Evolutionary conservation across 805 yeast species (phyloP), one percentile per base, ranked within the genome.

Genomic region (Suhomyces sp.): DNA sequence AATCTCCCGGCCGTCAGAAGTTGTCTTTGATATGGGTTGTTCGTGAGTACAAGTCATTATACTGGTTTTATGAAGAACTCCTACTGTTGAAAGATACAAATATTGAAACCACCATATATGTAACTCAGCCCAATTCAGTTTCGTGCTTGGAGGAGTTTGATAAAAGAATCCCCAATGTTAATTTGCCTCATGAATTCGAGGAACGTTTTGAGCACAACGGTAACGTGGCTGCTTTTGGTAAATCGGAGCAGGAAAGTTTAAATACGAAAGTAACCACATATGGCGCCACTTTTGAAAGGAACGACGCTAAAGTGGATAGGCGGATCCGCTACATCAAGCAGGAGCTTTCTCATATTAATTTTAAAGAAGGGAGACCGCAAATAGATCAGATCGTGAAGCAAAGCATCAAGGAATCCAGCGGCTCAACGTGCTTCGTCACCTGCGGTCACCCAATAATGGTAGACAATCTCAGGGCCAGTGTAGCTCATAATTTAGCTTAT

Each of bases 21-120:
- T 41, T 72, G 27, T 77, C 79, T 51, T 73, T 88, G 49, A 67
- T 79, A 35, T 89, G 96, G 96, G 76, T 79, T 7, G 73, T 87
- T 8, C 73, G 85, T 50, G 81, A 83, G 35, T 70, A 74, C 53
- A 68, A 69, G 40, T 77, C 84, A 6, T 61, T 87, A 5, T 56
- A 60, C 15, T 79, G 84, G 83, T 79, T 80, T 52, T 62, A 65
- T 31, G 75, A 74, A 10, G 85, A 82, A 56, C 58, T 75, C 45
- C 55, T 51, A n/a, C 45, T 56, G 13, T 62, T 76, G 47, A 56
- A 61, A 22, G 51, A 53, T 6, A 55, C 65, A 8, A 60, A 62
- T n/a, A 64, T 75, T 24, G 62, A 67, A n/a, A 60, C 70, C 4
- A 62, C 61, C 3, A 57, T 72, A 19, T 67, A 64, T 53, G 53